These are phyloP conservation scores for Xylaria longipes DNA, from an alignment of 495 filamentous ascomycete species.

Conservation along the genomic window DNA sequence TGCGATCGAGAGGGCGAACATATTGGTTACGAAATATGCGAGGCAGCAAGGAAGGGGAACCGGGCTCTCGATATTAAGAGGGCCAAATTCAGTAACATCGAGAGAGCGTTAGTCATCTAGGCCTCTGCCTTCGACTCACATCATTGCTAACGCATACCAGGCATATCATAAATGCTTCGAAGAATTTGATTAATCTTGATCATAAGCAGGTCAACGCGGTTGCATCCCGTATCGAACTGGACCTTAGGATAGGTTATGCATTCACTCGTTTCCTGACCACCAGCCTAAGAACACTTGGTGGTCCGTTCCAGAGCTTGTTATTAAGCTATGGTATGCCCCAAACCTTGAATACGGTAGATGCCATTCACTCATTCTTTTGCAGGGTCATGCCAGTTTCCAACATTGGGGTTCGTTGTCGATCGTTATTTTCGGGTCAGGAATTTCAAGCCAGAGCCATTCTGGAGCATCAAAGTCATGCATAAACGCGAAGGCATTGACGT, in stretches of 20 bases:
- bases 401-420: slow-evolving; percentile 95
- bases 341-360: slow-evolving; percentile 17
- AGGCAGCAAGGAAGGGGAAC: slow-evolving; percentile 78
- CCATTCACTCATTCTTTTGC: slow-evolving; percentile 14
- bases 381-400: slow-evolving; percentile 98
- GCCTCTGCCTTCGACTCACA: background rate
- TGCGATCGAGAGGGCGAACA: slow-evolving; percentile 98
- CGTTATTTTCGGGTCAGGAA: slow-evolving; percentile 90
- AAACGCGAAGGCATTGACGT: slow-evolving; percentile 78
- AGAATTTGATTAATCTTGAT: slow-evolving; percentile 76
- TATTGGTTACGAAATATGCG: slow-evolving; percentile 90
- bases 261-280: slow-evolving; percentile 91
- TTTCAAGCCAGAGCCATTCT: slow-evolving; percentile 92
- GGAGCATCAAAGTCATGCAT: slow-evolving; percentile 87
- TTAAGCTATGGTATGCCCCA: slow-evolving; percentile 83
- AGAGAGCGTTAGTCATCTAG: slow-evolving; percentile 71
- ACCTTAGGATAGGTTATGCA: slow-evolving; percentile 86
- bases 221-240: slow-evolving; percentile 86
- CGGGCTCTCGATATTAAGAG: slow-evolving; percentile 76
- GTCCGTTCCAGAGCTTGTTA: slow-evolving; percentile 63
- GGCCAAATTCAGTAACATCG: slow-evolving; percentile 94
- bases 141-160: slow-evolving; percentile 43
- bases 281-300: slow-evolving; percentile 70
- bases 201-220: slow-evolving; percentile 89
- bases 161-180: slow-evolving; percentile 87